Evolutionary conservation across 768 basidiomycete genomes (phyloP).

Genomic region (Boletus reticulatus): DNA sequence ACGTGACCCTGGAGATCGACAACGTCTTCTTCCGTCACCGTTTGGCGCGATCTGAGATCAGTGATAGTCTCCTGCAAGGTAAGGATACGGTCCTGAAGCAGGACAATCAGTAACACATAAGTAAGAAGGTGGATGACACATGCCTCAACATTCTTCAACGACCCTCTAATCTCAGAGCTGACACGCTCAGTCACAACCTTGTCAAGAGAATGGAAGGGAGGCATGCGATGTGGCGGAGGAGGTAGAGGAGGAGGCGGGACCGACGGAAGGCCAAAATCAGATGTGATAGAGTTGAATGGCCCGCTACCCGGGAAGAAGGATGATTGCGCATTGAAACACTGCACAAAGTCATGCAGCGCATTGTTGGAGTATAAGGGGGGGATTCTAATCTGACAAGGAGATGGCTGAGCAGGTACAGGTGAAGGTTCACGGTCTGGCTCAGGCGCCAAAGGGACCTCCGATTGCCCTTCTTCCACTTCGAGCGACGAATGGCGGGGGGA

Average conservation of each 20-base stretch:
- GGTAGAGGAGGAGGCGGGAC: constrained; percentile 10
- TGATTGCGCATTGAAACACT: constrained; percentile 17
- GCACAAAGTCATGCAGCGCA: constrained; percentile 13
- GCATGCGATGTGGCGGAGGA: constrained; percentile 5
- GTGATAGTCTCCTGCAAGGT: constrained; percentile 19
- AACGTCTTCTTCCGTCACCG: constrained; percentile 29
- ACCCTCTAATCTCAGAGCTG: constrained; percentile 20
- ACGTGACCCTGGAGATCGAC: constrained; percentile 36
- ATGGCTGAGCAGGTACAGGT: neutral
- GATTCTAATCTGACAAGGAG: constrained; percentile 11
- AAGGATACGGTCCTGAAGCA: constrained; percentile 24
- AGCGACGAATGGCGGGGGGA: constrained; percentile 26
- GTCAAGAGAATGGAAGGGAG: constrained; percentile 12
- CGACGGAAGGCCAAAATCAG: constrained; percentile 17
- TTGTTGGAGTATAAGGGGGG: constrained; percentile 7
- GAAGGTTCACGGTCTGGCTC: constrained; percentile 6
- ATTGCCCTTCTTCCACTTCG: constrained; percentile 10
- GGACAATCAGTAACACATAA: neutral
- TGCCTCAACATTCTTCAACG: constrained; percentile 24
- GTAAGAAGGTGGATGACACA: neutral
- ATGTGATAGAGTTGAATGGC: constrained; percentile 20
- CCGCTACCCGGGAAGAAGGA: constrained; percentile 17
- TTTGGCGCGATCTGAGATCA: constrained; percentile 24
- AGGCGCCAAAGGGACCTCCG: constrained; percentile 4
- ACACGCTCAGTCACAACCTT: constrained; percentile 18